These are phyloP conservation scores for Cucumis cinereus DNA, from an alignment of 306 rosid genomes.

Conservation along the genomic window DNA sequence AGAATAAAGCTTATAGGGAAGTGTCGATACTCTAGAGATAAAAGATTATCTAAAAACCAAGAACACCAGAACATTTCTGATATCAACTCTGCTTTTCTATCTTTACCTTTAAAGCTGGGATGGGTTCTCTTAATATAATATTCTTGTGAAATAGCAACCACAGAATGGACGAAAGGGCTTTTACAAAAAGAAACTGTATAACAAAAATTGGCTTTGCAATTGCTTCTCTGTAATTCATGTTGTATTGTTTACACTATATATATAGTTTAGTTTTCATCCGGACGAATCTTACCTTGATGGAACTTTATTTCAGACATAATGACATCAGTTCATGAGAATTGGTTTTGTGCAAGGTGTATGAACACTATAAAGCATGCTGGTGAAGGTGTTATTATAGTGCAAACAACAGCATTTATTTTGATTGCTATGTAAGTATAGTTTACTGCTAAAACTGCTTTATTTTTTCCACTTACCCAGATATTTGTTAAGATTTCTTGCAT, in stretches of 20 bases:
- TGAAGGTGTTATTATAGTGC: slow-evolving; percentile 81
- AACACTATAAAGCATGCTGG: slow-evolving; percentile 86
- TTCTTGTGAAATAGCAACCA: background rate
- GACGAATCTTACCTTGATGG: slow-evolving; percentile 8
- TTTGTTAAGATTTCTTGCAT: background rate
- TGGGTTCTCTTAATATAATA: background rate
- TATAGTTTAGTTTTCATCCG: background rate
- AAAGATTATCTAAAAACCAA: background rate
- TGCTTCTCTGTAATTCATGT: background rate
- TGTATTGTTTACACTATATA: background rate
- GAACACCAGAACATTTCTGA: background rate
- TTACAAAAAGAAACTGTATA: background rate
- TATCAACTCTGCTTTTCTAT: background rate
- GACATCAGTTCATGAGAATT: slow-evolving; percentile 77
- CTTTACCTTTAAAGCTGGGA: background rate
- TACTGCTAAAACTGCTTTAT: background rate
- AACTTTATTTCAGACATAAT: slow-evolving; percentile 59
- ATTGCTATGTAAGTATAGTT: slow-evolving; percentile 61
- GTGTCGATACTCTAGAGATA: background rate
- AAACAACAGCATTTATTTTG: slow-evolving; percentile 65
- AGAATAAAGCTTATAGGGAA: background rate
- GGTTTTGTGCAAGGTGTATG: slow-evolving; percentile 89
- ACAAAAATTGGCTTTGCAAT: background rate
- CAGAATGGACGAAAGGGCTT: background rate
- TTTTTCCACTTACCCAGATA: background rate